phyloP scores from a whole-genome alignment of 2,329 filamentous ascomycete genomes.

The Dryadomyces sulphureus region DNA sequence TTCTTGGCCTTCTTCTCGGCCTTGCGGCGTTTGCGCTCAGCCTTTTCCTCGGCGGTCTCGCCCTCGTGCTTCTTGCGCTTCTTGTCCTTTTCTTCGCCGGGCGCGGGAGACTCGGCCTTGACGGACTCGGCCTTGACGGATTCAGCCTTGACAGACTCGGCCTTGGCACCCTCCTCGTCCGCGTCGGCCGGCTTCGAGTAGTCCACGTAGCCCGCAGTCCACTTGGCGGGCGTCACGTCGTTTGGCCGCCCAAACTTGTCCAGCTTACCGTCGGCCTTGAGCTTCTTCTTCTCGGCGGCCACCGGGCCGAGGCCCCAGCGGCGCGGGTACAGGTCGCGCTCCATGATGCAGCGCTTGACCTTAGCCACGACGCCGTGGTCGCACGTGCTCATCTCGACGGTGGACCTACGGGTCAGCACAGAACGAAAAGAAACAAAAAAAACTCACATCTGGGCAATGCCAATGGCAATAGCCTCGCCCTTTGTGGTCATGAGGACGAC shows the following conservation, averaged over 20 bases:
- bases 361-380: slow-evolving; percentile 97
- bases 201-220: slow-evolving; percentile 88
- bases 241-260: slow-evolving; percentile 94
- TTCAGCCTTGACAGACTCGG: slow-evolving; percentile 5
- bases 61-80: slow-evolving; percentile 73
- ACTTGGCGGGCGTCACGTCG: slow-evolving; percentile 84
- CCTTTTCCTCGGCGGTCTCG: slow-evolving; percentile 54
- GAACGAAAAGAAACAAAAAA: not conserved
- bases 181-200: slow-evolving; percentile 40
- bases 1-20: slow-evolving; percentile 18
- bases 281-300: slow-evolving; percentile 97
- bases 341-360: slow-evolving; percentile 99
- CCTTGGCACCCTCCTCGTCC: not conserved
- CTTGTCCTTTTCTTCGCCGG: slow-evolving; percentile 39
- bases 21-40: slow-evolving; percentile 18
- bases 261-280: slow-evolving; percentile 94
- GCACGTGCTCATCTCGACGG: slow-evolving; percentile 89
- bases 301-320: slow-evolving; percentile 93
- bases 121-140: not conserved
- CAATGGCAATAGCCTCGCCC: slow-evolving; percentile 93
- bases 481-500: slow-evolving; percentile 98
- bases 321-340: slow-evolving; percentile 91
- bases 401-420: slow-evolving; percentile 33
- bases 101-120: not conserved
- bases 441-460: slow-evolving; percentile 75